Base-by-base conservation (phyloP, 257 asterid genomes). In the Fraxinus anomala region DNA sequence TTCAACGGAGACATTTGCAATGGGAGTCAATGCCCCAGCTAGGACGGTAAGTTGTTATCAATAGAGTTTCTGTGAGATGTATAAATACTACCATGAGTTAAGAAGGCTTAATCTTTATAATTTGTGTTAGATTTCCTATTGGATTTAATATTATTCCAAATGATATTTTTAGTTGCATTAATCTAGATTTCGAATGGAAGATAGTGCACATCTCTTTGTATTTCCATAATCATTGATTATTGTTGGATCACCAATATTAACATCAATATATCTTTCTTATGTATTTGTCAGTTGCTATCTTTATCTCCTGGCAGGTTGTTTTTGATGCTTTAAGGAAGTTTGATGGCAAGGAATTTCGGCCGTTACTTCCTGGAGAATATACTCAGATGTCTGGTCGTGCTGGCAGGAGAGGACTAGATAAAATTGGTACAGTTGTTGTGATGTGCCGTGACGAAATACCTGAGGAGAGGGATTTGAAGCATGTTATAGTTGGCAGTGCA, bases 311-410 rank as follows among this genome's bases (percentile, higher is more conserved):
- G 83, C 85, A 95, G 99, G 99, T 92, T 81, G 99, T 91, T 68
- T 96, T 96, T 93, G 98, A 96, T 86, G 19, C 97, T 76, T 76
- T 93, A 73, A 89, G 96, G 88, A 96, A 96, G 87, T 96, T 90
- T 81, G 98, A 93, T 81, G 99, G 99, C 70, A 96, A 92, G 85
- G 97, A 89, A 85, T 89, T 88, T 82, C 94, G 99, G 56, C 94
- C 85, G 80, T 76, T 96, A 77, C 99, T 93, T 81, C 97, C 99
- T 0, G 99, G 99, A 84, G 99, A 96, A 85, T 96, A 96, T 85
- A 96, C 99, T 36, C 99, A 96, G 91, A 96, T 96, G 99, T 96
- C 99, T 75, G 99, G 99, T 77, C 99, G 99, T 89, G 99, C 99
- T 63, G 99, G 99, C 80, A 84, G 99, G 90, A 91, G 99, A 89